Evolutionary conservation across 1,284 basidiomycete genomes (phyloP).

Genomic region (Ceratorhiza oryzae-sativae): DNA sequence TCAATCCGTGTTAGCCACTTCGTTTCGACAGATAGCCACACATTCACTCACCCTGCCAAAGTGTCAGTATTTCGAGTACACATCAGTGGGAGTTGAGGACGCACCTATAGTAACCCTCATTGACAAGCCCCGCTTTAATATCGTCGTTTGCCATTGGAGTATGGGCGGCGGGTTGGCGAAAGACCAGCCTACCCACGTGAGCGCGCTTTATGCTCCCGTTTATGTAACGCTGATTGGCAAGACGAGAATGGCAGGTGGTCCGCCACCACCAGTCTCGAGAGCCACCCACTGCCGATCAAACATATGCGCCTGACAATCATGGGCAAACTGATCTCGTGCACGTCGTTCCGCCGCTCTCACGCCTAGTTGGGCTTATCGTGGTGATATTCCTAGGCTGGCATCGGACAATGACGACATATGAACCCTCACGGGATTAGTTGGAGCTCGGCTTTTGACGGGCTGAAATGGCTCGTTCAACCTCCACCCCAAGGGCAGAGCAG

Average conservation of each 20-base stretch:
- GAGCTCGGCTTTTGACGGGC: neutral
- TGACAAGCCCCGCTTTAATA: conserved; percentile 4
- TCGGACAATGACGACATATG: neutral
- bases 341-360: neutral
- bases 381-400: neutral
- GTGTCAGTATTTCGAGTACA: neutral
- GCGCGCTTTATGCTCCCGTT: neutral
- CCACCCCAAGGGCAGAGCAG: no score
- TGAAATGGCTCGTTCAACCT: neutral
- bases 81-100: neutral
- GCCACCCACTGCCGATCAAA: neutral
- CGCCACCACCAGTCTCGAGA: neutral
- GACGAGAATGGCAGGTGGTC: neutral
- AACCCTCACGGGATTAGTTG: neutral
- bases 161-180: conserved; percentile 5
- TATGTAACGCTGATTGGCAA: neutral
- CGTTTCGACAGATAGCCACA: conserved; percentile 2
- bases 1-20: conserved; percentile 17
- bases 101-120: conserved; percentile 27
- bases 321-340: neutral
- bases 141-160: conserved; percentile 4
- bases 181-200: conserved; percentile 22
- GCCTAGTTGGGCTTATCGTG: neutral
- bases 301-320: neutral
- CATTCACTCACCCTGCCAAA: conserved; percentile 13